A percentile compares a stretch with the other conserved stretches of the same genome.
Evolutionary conservation across 495 filamentous ascomycete species (phyloP).

Genomic region (Clavariopsis aquatica): DNA sequence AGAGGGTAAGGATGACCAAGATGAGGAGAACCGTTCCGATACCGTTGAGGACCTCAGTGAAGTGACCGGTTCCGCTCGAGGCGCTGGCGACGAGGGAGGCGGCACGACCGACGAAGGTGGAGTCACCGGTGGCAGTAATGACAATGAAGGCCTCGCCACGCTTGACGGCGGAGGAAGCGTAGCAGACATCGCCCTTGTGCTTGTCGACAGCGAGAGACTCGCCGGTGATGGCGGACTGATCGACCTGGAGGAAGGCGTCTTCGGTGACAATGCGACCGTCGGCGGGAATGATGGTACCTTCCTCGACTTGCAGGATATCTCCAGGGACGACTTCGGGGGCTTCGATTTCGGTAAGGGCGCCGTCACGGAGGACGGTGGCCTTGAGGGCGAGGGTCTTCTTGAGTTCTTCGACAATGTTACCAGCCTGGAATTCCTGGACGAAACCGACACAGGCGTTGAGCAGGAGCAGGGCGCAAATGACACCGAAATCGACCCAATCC

Average conservation of each 20-base stretch:
- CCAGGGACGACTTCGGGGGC: slow-evolving; percentile 81
- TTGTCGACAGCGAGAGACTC: slow-evolving; percentile 92
- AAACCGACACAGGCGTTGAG: slow-evolving; percentile 87
- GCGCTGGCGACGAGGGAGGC: slow-evolving; percentile 81
- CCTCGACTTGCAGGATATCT: slow-evolving; percentile 85
- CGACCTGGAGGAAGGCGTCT: slow-evolving; percentile 79
- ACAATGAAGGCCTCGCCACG: slow-evolving; percentile 83
- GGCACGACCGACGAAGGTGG: slow-evolving; percentile 85
- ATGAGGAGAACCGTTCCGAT: slow-evolving; percentile 82
- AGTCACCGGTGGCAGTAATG: slow-evolving; percentile 79
- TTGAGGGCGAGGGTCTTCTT: slow-evolving; percentile 88
- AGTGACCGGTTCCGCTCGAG: slow-evolving; percentile 72
- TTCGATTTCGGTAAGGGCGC: slow-evolving; percentile 68
- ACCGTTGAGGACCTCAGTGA: slow-evolving; percentile 82
- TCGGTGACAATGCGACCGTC: slow-evolving; percentile 83
- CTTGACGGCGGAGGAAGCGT: slow-evolving; percentile 84
- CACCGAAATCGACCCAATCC: slow-evolving; percentile 81
- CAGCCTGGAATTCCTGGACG: slow-evolving; percentile 85
- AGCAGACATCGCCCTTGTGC: slow-evolving; percentile 74
- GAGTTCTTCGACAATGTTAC: slow-evolving; percentile 86
- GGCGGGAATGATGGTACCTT: slow-evolving; percentile 88
- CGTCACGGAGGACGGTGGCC: slow-evolving; percentile 80
- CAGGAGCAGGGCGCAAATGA: slow-evolving; percentile 70
- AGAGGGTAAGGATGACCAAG: slow-evolving; percentile 75
- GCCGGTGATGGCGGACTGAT: slow-evolving; percentile 89